Base-by-base conservation (phyloP, 305 asterid species). In the Fraxinus xanthoxyloides region DNA sequence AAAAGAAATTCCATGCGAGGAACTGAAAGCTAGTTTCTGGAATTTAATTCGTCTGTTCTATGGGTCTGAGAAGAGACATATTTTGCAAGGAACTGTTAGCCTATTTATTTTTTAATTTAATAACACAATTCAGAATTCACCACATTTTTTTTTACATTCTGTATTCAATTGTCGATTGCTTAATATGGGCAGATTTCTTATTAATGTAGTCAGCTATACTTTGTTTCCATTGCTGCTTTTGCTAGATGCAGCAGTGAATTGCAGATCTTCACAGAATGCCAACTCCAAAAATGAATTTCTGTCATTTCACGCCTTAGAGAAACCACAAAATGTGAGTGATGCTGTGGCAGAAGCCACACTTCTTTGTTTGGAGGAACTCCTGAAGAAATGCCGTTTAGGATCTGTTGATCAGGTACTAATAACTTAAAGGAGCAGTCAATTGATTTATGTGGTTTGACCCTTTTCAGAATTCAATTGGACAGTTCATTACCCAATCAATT, bases 211-310 rank as follows among this genome's bases (percentile, higher is more conserved):
- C 97, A 96, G 99, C 89, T 96, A 90, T 82, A 87, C 89, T 35
- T 86, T 93, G 93, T 93, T 93, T 86, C 99, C 99, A 0, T 85
- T 96, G 91, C 92, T 96, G 87, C 94, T 93, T 83, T 91, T 96
- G 79, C 88, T 90, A 87, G 98, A 96, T 75, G 95, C 93, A 24
- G 90, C 99, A 73, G 95, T 94, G 36, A 89, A 88, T 48, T 89
- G 90, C 85, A 89, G 97, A 85, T 89, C 98, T 79, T 82, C 92
- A 80, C 79, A 72, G 73, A 89, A 88, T 72, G 67, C 34, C 9
- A 88, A 87, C 80, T 61, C 87, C 51, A 76, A 80, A 80, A 93
- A 83, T 80, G 75, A 80, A 63, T 56, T 86, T 43, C 65, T 81
- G 73, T 76, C 54, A 67, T 81, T 81, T 83, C 80, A 61, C 77